phyloP scores from a whole-genome alignment of 768 basidiomycete species.

The Hygrophoropsis aurantiaca region DNA sequence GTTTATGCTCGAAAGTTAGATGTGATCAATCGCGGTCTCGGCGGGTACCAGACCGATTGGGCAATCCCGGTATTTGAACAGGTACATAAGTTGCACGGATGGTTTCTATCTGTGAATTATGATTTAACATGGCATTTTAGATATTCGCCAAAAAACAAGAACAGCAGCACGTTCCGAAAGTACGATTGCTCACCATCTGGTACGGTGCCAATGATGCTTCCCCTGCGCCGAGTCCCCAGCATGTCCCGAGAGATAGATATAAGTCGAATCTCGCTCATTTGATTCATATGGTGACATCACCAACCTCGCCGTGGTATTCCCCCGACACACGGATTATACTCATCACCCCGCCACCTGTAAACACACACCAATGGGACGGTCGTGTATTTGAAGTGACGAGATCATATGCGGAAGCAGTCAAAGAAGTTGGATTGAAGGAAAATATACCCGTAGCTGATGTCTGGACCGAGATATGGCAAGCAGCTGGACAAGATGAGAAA shows the following conservation, averaged over 20 bases:
- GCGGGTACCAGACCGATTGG: slow-evolving; percentile 90
- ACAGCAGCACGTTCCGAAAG: slow-evolving; percentile 49
- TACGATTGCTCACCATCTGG: slow-evolving; percentile 83
- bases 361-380: slow-evolving; percentile 54
- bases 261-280: slow-evolving; percentile 62
- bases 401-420: slow-evolving; percentile 70
- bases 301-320: slow-evolving; percentile 64
- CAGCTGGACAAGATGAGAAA: slow-evolving; percentile 59
- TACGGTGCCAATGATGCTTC: slow-evolving; percentile 89
- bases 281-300: slow-evolving; percentile 59
- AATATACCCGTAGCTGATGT: slow-evolving; percentile 68
- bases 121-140: slow-evolving; percentile 31
- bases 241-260: slow-evolving; percentile 72
- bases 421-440: slow-evolving; percentile 54
- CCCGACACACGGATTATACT: slow-evolving; percentile 75
- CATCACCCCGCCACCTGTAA: slow-evolving; percentile 84
- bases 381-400: slow-evolving; percentile 62
- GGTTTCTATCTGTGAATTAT: no score
- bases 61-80: slow-evolving; percentile 76
- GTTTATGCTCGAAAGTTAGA: slow-evolving; percentile 80
- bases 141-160: slow-evolving; percentile 55
- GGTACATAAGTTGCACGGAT: slow-evolving; percentile 42
- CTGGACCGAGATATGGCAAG: slow-evolving; percentile 75
- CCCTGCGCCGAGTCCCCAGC: slow-evolving; percentile 62
- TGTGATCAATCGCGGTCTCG: slow-evolving; percentile 80